Conservation (phyloP, 1,284 basidiomycete genomes). For the Moesziomyces globuligerus region DNA sequence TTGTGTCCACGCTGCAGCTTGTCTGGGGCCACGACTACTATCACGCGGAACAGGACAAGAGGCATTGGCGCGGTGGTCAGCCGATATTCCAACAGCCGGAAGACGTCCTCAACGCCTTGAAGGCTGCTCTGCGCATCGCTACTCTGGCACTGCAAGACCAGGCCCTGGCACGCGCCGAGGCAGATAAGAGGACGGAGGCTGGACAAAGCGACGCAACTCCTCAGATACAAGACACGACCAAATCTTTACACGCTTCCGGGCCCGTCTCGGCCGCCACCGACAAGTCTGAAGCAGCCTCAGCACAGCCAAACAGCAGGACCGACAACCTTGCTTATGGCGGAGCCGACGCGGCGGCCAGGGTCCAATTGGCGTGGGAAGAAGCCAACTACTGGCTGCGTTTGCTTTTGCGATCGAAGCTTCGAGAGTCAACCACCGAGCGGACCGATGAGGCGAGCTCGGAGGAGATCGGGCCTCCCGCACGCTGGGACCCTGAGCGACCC, state of each 20-base stretch:
- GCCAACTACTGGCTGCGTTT: slow-evolving; percentile 39
- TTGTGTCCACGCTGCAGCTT: slow-evolving; percentile 32
- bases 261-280: background rate
- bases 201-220: background rate
- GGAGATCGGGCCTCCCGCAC: slow-evolving; percentile 14
- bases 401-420: slow-evolving; percentile 23
- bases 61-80: slow-evolving; percentile 29
- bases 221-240: background rate
- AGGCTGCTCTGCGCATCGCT: slow-evolving; percentile 17
- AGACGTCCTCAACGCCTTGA: slow-evolving; percentile 15
- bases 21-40: slow-evolving; percentile 49
- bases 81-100: slow-evolving; percentile 12
- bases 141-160: slow-evolving; percentile 24
- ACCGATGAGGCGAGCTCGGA: too few species aligned
- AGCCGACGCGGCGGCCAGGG: slow-evolving; percentile 6
- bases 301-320: background rate
- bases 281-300: background rate
- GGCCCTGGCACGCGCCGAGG: background rate
- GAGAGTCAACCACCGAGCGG: background rate
- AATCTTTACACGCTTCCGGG: background rate
- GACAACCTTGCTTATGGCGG: slow-evolving; percentile 10
- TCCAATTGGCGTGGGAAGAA: slow-evolving; percentile 43
- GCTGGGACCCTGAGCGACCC: slow-evolving; percentile 46
- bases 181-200: background rate
- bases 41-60: slow-evolving; percentile 29